A percentile compares a stretch with the other conserved stretches of the same genome.
Evolutionary conservation across 169 alveolate genomes (phyloP).

Genomic region (Theileria equi): DNA sequence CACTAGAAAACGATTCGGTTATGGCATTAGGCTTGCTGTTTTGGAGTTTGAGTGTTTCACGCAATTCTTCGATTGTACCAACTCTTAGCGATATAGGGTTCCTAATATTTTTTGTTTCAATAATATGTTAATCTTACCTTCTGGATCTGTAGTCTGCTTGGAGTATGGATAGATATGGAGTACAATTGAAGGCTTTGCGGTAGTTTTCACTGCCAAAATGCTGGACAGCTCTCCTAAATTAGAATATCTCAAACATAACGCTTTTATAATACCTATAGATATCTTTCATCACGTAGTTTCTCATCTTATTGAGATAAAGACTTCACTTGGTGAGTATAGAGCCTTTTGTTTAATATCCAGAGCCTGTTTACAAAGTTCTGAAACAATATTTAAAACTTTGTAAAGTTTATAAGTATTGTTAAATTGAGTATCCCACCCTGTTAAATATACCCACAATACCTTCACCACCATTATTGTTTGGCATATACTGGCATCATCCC

Average conservation of each 20-base stretch:
- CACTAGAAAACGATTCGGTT: conserved; percentile 26
- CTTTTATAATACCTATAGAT: conserved; percentile 14
- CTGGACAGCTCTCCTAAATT: conserved; percentile 57
- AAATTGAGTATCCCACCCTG: no score
- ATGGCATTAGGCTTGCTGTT: conserved; percentile 37
- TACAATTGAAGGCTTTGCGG: conserved; percentile 61
- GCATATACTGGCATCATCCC: not conserved
- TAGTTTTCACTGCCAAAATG: conserved; percentile 65
- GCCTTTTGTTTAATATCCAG: no score
- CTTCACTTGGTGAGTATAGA: not conserved
- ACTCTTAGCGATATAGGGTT: conserved; percentile 59
- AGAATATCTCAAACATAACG: not conserved
- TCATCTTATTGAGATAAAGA: conserved; percentile 13
- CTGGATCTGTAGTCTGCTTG: conserved; percentile 47
- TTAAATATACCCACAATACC: no score
- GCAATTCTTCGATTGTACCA: conserved; percentile 48
- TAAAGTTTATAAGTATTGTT: no score
- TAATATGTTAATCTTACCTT: conserved; percentile 21
- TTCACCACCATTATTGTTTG: no score
- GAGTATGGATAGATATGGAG: conserved; percentile 27
- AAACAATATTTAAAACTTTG: no score
- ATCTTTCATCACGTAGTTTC: conserved; percentile 22
- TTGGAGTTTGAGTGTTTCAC: conserved; percentile 46
- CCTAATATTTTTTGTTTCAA: not conserved
- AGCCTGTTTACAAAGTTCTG: no score